Conservation (phyloP, 2,329 filamentous ascomycete genomes). For the Raffaelea ambrosiae region DNA sequence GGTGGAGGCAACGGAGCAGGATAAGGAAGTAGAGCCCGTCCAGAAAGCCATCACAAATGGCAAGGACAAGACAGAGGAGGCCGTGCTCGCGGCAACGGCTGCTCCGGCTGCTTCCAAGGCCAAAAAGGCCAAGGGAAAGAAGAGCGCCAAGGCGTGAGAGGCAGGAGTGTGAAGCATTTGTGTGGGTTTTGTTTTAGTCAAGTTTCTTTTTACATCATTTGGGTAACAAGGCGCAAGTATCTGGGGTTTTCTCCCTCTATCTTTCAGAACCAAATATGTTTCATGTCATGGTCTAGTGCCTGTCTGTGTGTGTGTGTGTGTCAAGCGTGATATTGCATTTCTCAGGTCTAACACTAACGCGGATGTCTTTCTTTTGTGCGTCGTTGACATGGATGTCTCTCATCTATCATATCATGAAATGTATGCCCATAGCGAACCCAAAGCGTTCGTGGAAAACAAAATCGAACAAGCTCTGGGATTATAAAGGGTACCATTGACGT, state of each 20-base stretch:
- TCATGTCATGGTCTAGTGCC: not conserved
- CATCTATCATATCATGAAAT: too few relatives aligned
- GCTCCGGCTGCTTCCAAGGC: slow-evolving; percentile 18
- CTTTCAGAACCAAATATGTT: too few relatives aligned
- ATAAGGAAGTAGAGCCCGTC: not conserved
- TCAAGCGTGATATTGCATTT: too few relatives aligned
- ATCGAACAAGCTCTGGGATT: slow-evolving; percentile 38
- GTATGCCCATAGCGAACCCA: slow-evolving; percentile 57
- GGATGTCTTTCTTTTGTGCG: too few relatives aligned
- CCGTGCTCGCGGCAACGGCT: slow-evolving; percentile 23
- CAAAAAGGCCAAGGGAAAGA: slow-evolving; percentile 23
- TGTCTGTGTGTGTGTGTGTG: not conserved
- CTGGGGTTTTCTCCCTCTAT: too few relatives aligned
- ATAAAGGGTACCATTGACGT: slow-evolving; percentile 41
- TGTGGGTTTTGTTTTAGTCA: too few relatives aligned
- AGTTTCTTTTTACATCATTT: too few relatives aligned
- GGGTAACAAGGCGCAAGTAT: too few relatives aligned
- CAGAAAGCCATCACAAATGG: not conserved
- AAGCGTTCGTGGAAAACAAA: slow-evolving; percentile 31
- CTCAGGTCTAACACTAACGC: too few relatives aligned
- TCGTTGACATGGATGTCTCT: too few relatives aligned
- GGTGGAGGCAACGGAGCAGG: not conserved
- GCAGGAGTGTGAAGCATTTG: too few relatives aligned
- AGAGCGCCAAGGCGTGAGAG: slow-evolving; percentile 16
- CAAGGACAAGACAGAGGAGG: slow-evolving; percentile 19